Evolutionary conservation across 2,329 filamentous ascomycete species (phyloP), one percentile per base, ranked within the genome.

Genomic region (Cylindrodendrum hubeiense): DNA sequence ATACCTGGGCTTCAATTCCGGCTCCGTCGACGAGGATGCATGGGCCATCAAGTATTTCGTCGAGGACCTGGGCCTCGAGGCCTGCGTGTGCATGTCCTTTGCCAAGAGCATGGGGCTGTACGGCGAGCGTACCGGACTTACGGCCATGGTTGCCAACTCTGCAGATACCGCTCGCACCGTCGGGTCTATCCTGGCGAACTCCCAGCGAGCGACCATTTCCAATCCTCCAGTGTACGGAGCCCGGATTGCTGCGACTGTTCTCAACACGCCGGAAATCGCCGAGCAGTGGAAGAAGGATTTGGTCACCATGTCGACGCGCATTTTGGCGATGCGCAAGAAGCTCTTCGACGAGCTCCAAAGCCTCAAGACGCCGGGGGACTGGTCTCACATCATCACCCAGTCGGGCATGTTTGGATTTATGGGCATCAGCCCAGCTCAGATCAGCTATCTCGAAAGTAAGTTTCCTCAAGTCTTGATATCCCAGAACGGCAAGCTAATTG

Each of bases 21-120:
- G 71, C 0, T 67, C 69, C 0, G 69, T 74, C 2, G 72, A 74
- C 8, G 60, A 73, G 19, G 72, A 74, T 28, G 72, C 72, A 3
- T 74, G 70, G 69, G 67, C 70, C 0, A 57, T 74, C 2, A 61
- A 59, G 2, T 50, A 74, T n/a, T 65, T 74, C 7, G 63, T 73
- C 3, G 75, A 78, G 15, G 75, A 77, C 26, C 68, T 79, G 8
- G 71, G 72, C 2, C 73, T 84, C 61, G 87, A 90, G 75, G 81
- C 87, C 5, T 84, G 85, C 55, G 79, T 90, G 3, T 86, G 86
- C 52, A 82, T 89, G 74, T 90, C 88, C 0, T 90, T 90, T 70
- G 86, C 88, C 3, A 90, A 90, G 79, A 88, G 85, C 75, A 87
- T 89, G 76, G 81, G 81, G 1, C 67, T 83, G 0, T 83, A 83